Evolutionary conservation across 1,284 basidiomycete species (phyloP).

Genomic region (Moniliophthora roreri): DNA sequence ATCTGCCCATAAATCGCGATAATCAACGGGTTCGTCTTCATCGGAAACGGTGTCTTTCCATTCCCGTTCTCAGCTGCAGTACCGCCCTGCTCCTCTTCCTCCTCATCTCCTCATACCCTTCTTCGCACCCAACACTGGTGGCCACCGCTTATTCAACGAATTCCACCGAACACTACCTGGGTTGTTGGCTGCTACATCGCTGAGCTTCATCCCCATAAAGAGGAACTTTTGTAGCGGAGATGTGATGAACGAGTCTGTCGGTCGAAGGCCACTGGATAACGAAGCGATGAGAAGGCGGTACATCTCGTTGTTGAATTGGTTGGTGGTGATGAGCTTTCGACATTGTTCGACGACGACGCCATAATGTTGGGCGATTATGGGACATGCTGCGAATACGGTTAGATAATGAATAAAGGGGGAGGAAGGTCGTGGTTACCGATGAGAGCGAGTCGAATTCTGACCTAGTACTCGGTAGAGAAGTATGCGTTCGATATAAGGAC

Average conservation of each 20-base stretch:
- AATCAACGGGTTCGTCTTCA: constrained; percentile 71
- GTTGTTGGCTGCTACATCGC: constrained; percentile 60
- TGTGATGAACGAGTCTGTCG: constrained; percentile 74
- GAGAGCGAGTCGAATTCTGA: constrained; percentile 69
- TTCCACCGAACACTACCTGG: constrained; percentile 64
- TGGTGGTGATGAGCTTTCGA: constrained; percentile 67
- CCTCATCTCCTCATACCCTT: constrained; percentile 30
- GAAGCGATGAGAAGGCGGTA: constrained; percentile 72
- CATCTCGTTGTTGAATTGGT: constrained; percentile 84
- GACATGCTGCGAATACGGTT: constrained; percentile 69
- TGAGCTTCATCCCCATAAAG: constrained; percentile 72
- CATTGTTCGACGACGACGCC: constrained; percentile 71
- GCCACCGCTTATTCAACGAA: constrained; percentile 51
- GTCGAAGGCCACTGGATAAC: constrained; percentile 65
- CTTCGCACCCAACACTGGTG: constrained; percentile 26
- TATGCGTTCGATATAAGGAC: constrained; percentile 79
- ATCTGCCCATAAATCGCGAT: constrained; percentile 87
- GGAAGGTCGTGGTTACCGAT: constrained; percentile 50
- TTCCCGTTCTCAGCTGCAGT: constrained; percentile 12
- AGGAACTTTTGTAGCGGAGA: constrained; percentile 81
- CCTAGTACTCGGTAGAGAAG: constrained; percentile 62
- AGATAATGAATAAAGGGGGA: background rate
- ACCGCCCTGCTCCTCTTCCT: constrained; percentile 24
- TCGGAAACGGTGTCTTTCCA: constrained; percentile 48
- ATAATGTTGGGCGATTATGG: constrained; percentile 43